Evolutionary conservation across 139 green algal species (phyloP).

Genomic region (Pedinophyceae sp.): DNA sequence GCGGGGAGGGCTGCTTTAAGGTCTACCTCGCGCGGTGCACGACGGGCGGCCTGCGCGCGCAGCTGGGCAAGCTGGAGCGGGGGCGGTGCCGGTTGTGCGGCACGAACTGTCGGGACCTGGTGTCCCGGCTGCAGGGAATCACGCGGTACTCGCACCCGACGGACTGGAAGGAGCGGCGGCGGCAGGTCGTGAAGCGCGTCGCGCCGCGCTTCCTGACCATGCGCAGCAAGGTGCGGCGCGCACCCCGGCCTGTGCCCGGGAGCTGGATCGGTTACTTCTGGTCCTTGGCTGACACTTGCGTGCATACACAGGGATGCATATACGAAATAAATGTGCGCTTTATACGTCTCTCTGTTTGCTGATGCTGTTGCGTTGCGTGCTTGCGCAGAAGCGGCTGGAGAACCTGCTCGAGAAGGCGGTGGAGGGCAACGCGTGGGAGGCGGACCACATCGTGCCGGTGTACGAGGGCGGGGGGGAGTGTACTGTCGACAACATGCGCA

Average conservation of each 20-base stretch:
- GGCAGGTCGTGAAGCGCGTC: neutral
- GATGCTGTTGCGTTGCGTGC: too few species aligned
- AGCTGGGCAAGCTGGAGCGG: neutral
- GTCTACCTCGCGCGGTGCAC: neutral
- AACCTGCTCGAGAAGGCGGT: neutral
- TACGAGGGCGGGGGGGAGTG: slow-evolving; percentile 69
- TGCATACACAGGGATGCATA: neutral
- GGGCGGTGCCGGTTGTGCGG: neutral
- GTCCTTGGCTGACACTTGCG: neutral
- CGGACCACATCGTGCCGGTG: slow-evolving; percentile 72
- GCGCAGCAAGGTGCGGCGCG: neutral
- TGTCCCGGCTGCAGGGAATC: neutral
- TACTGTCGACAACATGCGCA: slow-evolving; percentile 73
- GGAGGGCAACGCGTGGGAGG: slow-evolving; percentile 69
- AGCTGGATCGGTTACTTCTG: neutral
- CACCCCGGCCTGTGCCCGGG: neutral
- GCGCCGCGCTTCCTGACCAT: too few species aligned
- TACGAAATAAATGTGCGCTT: too few species aligned
- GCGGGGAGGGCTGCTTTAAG: neutral
- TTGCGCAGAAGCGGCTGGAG: neutral
- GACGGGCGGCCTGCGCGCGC: neutral
- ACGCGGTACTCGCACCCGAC: neutral
- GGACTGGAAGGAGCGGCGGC: neutral
- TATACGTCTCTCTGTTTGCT: too few species aligned
- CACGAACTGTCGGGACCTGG: neutral